A percentile compares a stretch with the other conserved stretches of the same genome.
Evolutionary conservation across 2,329 filamentous ascomycete species (phyloP).

Genomic region (Lecanoromycetidae sp.): DNA sequence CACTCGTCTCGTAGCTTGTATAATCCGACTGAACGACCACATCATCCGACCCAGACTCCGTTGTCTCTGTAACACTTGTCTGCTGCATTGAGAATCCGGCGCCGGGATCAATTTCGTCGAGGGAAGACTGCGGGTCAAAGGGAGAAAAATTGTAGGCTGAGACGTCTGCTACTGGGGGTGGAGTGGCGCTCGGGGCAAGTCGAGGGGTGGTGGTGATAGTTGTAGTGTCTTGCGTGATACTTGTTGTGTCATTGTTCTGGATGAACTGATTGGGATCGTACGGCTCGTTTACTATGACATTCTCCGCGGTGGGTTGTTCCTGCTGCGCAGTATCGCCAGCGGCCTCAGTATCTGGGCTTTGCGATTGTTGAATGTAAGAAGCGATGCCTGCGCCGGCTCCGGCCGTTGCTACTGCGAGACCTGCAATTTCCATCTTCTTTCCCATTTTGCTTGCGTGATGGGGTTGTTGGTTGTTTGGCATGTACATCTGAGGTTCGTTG

Average conservation of each 20-base stretch:
- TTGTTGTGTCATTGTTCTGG: neutral
- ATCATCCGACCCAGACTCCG: too few relatives aligned
- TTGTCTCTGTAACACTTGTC: too few relatives aligned
- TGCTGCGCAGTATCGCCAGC: neutral
- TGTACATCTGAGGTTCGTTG: neutral
- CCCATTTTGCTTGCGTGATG: conserved; percentile 1
- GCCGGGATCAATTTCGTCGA: neutral
- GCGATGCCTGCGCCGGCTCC: conserved; percentile 1
- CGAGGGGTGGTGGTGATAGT: neutral
- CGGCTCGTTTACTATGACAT: too few relatives aligned
- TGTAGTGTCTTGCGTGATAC: neutral
- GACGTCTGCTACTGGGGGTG: conserved; percentile 4
- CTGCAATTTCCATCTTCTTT: conserved; percentile 1
- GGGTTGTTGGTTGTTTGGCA: neutral
- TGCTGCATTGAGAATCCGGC: neutral
- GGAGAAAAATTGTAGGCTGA: conserved; percentile 1
- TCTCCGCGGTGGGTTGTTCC: neutral
- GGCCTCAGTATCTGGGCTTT: neutral
- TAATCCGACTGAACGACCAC: too few relatives aligned
- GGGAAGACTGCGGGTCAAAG: neutral
- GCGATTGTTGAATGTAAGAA: neutral
- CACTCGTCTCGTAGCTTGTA: too few relatives aligned
- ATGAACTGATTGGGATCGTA: neutral
- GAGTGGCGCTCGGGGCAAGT: neutral
- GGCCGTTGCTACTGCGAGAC: neutral